phyloP scores from a whole-genome alignment of 257 asterid genomes.

The Linaria vulgaris region DNA sequence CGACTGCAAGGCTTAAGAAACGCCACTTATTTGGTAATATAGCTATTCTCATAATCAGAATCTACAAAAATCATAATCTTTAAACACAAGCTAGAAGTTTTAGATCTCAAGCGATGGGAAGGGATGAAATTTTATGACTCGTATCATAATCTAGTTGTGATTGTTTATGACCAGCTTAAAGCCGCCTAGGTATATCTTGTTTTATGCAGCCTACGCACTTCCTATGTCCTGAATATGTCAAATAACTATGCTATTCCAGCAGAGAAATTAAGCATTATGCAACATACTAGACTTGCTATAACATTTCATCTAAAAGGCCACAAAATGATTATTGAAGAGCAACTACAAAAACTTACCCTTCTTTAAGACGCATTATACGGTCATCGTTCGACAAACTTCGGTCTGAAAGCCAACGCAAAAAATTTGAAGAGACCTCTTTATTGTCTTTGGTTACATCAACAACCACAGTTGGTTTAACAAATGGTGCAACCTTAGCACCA shows the following conservation, averaged over 20 bases:
- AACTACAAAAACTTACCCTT: constrained; percentile 49
- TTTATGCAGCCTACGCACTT: background rate
- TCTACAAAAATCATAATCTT: too few species aligned
- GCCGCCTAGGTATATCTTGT: background rate
- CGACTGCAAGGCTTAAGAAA: background rate
- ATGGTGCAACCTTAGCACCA: constrained; percentile 77
- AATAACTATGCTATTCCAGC: background rate
- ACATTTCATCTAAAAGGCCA: background rate
- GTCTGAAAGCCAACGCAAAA: constrained; percentile 66
- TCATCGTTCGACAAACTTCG: constrained; percentile 65
- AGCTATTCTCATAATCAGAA: too few species aligned
- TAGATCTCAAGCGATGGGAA: background rate
- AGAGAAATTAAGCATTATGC: background rate
- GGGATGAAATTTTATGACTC: background rate
- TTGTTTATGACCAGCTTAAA: background rate
- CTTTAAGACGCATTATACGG: constrained; percentile 65
- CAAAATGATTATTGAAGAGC: background rate
- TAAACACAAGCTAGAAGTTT: too few species aligned
- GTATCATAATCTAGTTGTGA: background rate
- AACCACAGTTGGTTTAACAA: constrained; percentile 59
- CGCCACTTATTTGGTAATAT: background rate
- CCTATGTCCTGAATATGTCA: constrained; percentile 1
- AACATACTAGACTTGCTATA: too few species aligned
- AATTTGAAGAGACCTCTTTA: constrained; percentile 55
- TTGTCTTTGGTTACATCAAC: constrained; percentile 53